Evolutionary conservation across 2,329 filamentous ascomycete genomes (phyloP).

Genomic region (Scedosporium boydii): DNA sequence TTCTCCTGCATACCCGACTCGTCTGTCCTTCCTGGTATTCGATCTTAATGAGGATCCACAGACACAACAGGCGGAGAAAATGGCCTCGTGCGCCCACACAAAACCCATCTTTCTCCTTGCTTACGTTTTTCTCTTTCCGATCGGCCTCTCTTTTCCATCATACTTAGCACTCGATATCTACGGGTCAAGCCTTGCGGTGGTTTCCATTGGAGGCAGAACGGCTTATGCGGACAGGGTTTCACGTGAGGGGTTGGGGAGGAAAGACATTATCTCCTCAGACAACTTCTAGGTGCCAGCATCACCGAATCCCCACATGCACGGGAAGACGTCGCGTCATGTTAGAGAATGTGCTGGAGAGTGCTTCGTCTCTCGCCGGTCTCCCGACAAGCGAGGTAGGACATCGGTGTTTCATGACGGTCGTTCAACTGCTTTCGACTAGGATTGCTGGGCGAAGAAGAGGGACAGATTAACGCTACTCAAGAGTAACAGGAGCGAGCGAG

Average conservation of each 20-base stretch:
- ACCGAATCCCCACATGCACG: neutral
- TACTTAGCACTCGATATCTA: too few relatives aligned
- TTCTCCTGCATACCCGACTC: too few relatives aligned
- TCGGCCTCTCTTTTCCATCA: too few relatives aligned
- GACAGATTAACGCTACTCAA: neutral
- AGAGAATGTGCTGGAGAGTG: neutral
- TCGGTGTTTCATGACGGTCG: neutral
- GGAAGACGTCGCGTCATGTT: neutral
- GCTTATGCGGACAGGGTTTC: neutral
- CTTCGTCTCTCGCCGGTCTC: neutral
- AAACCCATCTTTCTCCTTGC: too few relatives aligned
- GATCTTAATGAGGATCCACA: too few relatives aligned
- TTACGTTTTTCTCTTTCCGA: too few relatives aligned
- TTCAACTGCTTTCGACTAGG: neutral
- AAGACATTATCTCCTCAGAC: neutral
- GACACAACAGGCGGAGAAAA: too few relatives aligned
- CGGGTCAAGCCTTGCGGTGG: too few relatives aligned
- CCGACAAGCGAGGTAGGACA: neutral
- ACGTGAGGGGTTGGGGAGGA: neutral
- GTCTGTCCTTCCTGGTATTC: too few relatives aligned
- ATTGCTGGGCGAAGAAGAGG: neutral
- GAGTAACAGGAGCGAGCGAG: neutral
- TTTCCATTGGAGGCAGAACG: too few relatives aligned
- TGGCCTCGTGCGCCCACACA: too few relatives aligned
- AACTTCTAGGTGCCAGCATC: neutral